A percentile compares a stretch with the other conserved stretches of the same genome.
phyloP scores from a whole-genome alignment of 75 land plant genomes.

The Pseudotsuga menziesii region DNA sequence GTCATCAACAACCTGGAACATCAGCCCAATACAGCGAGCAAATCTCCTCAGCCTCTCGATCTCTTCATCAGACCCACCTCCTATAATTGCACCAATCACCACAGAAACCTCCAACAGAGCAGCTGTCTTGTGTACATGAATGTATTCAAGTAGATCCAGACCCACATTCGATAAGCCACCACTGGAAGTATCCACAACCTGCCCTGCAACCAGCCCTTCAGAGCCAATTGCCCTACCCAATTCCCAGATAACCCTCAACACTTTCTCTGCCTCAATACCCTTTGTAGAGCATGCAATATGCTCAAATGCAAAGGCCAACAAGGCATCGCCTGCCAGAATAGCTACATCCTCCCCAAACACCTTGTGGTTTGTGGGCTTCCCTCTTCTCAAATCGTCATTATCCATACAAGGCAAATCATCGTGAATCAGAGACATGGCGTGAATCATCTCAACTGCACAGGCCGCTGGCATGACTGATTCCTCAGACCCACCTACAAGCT shows the following conservation, averaged over 20 bases:
- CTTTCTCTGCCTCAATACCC: slow-evolving; percentile 18
- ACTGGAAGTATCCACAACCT: slow-evolving; percentile 36
- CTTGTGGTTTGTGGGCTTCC: slow-evolving; percentile 27
- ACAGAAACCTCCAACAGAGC: slow-evolving; percentile 44
- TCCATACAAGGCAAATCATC: slow-evolving; percentile 74
- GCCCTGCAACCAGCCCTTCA: slow-evolving; percentile 52
- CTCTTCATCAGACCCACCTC: slow-evolving; percentile 57
- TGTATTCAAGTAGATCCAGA: slow-evolving; percentile 44
- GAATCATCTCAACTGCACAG: slow-evolving; percentile 60
- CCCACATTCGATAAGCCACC: slow-evolving; percentile 21
- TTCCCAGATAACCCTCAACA: slow-evolving; percentile 46
- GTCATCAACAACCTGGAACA: slow-evolving; percentile 91
- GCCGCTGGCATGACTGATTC: slow-evolving; percentile 52
- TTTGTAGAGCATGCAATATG: slow-evolving; percentile 29
- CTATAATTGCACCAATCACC: slow-evolving; percentile 61
- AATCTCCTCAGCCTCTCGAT: slow-evolving; percentile 48
- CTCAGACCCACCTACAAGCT: slow-evolving; percentile 58
- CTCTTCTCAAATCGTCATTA: slow-evolving; percentile 55
- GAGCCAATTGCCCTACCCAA: slow-evolving; percentile 54
- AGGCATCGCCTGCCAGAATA: slow-evolving; percentile 58
- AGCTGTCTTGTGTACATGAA: slow-evolving; percentile 70
- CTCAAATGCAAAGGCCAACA: slow-evolving; percentile 55
- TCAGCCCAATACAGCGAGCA: slow-evolving; percentile 52
- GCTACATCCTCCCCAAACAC: slow-evolving; percentile 43
- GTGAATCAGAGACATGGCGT: slow-evolving; percentile 50